Percentiles rank a stretch among this genome's conserved stretches.
Conservation (phyloP, 2,329 filamentous ascomycete species). For the Scleromitrula shiraiana region DNA sequence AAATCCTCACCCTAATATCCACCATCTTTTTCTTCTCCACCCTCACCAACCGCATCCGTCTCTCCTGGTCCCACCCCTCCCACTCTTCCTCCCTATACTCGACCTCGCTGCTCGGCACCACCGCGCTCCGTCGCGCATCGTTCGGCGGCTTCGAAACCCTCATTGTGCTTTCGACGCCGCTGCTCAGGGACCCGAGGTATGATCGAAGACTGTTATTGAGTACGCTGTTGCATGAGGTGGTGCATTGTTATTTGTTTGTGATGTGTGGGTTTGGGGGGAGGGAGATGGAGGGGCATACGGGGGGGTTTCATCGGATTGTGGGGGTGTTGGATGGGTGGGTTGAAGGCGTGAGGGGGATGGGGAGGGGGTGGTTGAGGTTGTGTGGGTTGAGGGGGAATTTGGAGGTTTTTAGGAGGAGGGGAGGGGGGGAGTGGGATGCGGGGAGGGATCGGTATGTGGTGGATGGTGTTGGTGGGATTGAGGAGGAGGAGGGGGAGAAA, state of each 20-base stretch:
- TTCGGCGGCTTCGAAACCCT: slow-evolving; percentile 51
- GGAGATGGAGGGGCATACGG: slow-evolving; percentile 50
- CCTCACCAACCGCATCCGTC: slow-evolving; percentile 49
- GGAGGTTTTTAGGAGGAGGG: slow-evolving; percentile 37
- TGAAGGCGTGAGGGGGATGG: slow-evolving; percentile 32
- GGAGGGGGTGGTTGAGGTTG: slow-evolving; percentile 45
- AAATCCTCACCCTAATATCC: slow-evolving; percentile 31
- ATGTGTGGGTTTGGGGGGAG: slow-evolving; percentile 50
- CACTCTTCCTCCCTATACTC: slow-evolving; percentile 44
- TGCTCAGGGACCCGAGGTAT: slow-evolving; percentile 43
- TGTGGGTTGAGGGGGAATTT: slow-evolving; percentile 55
- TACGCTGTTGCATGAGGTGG: slow-evolving; percentile 58
- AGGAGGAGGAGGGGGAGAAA: not conserved
- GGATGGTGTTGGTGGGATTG: no score
- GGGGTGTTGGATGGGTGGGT: slow-evolving; percentile 54
- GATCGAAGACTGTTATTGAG: slow-evolving; percentile 54
- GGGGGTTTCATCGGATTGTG: slow-evolving; percentile 51
- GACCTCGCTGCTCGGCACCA: slow-evolving; percentile 53
- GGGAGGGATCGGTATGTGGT: not conserved
- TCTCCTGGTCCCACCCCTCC: slow-evolving; percentile 47
- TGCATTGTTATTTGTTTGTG: slow-evolving; percentile 60
- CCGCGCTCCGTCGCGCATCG: slow-evolving; percentile 41
- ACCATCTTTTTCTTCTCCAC: slow-evolving; percentile 56
- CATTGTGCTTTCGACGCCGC: slow-evolving; percentile 52
- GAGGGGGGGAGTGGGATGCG: not conserved